phyloP scores from a whole-genome alignment of 2,329 filamentous ascomycete genomes.

The Talaromyces sp. region DNA sequence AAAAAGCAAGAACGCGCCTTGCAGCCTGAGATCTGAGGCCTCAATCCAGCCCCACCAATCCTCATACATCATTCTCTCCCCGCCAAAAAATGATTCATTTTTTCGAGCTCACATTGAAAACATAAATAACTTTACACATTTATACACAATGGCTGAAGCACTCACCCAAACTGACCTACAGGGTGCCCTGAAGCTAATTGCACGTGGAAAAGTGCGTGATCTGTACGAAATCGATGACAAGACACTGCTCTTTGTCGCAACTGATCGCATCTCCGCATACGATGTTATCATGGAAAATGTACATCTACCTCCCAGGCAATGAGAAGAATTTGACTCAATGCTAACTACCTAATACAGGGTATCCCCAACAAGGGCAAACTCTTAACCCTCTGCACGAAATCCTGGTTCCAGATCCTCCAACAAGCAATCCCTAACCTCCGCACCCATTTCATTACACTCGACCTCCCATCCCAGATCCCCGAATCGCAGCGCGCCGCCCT shows the following conservation, averaged over 20 bases:
- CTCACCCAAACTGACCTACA: slow-evolving; percentile 44
- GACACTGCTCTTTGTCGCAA: slow-evolving; percentile 76
- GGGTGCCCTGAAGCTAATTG: slow-evolving; percentile 48
- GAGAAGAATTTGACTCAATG: too few species aligned
- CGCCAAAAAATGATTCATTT: slow-evolving; percentile 4
- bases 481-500: slow-evolving; percentile 51
- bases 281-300: slow-evolving; percentile 83
- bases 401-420: slow-evolving; percentile 65
- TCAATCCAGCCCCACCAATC: neutral
- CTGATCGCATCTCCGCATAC: slow-evolving; percentile 91
- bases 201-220: slow-evolving; percentile 74
- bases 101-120: neutral
- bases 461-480: slow-evolving; percentile 52
- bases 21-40: slow-evolving; percentile 6
- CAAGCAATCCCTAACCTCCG: slow-evolving; percentile 55
- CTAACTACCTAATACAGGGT: slow-evolving; percentile 44
- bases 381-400: slow-evolving; percentile 63
- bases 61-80: neutral
- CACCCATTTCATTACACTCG: slow-evolving; percentile 61
- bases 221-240: slow-evolving; percentile 68
- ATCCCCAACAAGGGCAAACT: slow-evolving; percentile 66
- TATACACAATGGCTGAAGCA: slow-evolving; percentile 33
- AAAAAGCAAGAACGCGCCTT: slow-evolving; percentile 6
- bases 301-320: slow-evolving; percentile 24
- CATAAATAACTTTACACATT: neutral